These are phyloP conservation scores for Brassica carinata DNA, from an alignment of 345 rosid genomes.

Conservation along the genomic window DNA sequence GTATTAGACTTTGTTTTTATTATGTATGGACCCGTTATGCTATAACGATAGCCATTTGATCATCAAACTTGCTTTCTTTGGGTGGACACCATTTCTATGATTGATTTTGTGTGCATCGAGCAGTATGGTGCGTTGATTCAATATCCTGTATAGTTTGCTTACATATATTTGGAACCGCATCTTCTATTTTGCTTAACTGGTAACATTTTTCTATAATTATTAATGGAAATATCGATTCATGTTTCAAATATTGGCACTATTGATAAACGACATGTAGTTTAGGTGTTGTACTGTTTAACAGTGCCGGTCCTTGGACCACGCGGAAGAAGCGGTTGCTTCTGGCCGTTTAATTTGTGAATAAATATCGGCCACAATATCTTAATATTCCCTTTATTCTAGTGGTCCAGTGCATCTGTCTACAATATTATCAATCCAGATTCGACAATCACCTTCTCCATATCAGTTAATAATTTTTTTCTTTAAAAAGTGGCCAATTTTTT, in stretches of 20 bases:
- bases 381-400: too few relatives aligned
- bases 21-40: constrained; percentile 17
- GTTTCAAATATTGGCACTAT: background rate
- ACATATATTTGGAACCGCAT: constrained; percentile 1
- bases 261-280: background rate
- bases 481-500: too few relatives aligned
- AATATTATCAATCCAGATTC: too few relatives aligned
- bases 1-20: background rate
- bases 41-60: constrained; percentile 16
- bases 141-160: background rate
- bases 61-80: background rate
- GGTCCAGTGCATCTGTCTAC: too few relatives aligned
- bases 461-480: too few relatives aligned
- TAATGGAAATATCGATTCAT: background rate
- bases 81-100: constrained; percentile 5
- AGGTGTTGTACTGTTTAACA: background rate
- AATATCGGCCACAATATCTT: too few relatives aligned
- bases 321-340: too few relatives aligned
- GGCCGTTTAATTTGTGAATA: too few relatives aligned
- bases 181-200: background rate
- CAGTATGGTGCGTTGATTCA: constrained; percentile 1
- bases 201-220: background rate
- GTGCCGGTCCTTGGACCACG: too few relatives aligned
- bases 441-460: too few relatives aligned
- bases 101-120: background rate